phyloP scores from a whole-genome alignment of 1,284 basidiomycete species.

The Cryptococcus sp. region DNA sequence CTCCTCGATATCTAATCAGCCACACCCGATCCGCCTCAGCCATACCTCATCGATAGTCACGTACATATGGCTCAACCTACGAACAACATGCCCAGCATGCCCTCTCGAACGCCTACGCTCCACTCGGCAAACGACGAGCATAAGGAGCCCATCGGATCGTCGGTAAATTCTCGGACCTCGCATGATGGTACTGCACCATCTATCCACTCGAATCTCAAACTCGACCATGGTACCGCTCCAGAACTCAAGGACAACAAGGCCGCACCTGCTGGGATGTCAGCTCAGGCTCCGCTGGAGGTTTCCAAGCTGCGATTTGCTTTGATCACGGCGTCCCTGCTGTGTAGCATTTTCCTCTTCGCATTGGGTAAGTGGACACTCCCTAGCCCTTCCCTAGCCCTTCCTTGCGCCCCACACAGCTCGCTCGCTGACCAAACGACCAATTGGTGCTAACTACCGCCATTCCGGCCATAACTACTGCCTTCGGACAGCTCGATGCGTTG shows the following conservation, averaged over 20 bases:
- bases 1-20: no score
- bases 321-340: not conserved
- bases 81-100: constrained; percentile 2
- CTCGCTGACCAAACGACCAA: constrained; percentile 45
- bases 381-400: no score
- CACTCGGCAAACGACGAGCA: constrained; percentile 3
- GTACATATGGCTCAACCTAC: no score
- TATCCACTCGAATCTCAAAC: not conserved
- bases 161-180: not conserved
- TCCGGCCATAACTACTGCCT: constrained; percentile 7
- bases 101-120: constrained; percentile 11
- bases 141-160: not conserved
- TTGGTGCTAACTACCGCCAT: constrained; percentile 49
- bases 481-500: constrained; percentile 44
- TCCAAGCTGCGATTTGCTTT: constrained; percentile 29
- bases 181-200: not conserved
- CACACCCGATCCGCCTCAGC: not conserved
- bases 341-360: not conserved
- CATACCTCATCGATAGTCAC: not conserved
- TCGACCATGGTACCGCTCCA: not conserved
- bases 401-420: not conserved
- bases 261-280: constrained; percentile 8
- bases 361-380: not conserved
- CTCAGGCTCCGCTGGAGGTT: constrained; percentile 23
- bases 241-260: not conserved